phyloP scores from a whole-genome alignment of 129 eudicot genomes.

The Cynara cardunculus region DNA sequence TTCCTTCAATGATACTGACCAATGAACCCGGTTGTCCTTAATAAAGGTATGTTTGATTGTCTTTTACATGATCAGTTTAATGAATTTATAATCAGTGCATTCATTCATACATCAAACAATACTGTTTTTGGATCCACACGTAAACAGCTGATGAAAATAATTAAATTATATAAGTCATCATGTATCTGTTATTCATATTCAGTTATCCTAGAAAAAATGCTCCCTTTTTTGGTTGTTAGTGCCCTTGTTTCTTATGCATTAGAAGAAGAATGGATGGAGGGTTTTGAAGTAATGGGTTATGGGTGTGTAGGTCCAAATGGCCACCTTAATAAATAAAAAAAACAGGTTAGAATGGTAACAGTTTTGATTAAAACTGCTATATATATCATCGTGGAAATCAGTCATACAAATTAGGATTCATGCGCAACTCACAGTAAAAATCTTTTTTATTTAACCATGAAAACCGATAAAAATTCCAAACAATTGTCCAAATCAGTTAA shows the following conservation, averaged over 20 bases:
- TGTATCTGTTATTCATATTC: background rate
- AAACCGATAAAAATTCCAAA: too few species aligned
- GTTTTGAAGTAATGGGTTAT: conserved; percentile 14
- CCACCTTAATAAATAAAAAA: background rate
- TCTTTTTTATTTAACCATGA: too few species aligned
- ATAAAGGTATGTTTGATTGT: background rate
- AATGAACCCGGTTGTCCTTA: background rate
- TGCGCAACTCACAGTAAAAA: too few species aligned
- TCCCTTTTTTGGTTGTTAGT: conserved; percentile 23
- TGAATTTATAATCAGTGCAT: background rate
- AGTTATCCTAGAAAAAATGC: conserved; percentile 4
- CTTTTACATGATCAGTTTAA: too few species aligned
- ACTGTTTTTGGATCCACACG: background rate
- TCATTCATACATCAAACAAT: background rate
- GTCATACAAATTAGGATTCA: background rate
- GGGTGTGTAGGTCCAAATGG: conserved; percentile 20
- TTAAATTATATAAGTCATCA: background rate
- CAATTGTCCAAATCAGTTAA: background rate
- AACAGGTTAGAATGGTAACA: background rate
- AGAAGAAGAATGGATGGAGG: conserved; percentile 22
- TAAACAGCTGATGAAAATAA: background rate
- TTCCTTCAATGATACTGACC: background rate
- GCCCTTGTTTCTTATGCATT: conserved; percentile 18
- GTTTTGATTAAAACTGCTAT: too few species aligned
- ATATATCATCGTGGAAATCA: background rate